Percentiles rank a stretch among this genome's conserved stretches.
Conservation (phyloP, 768 basidiomycete genomes). For the Calocybe gangraenosa region DNA sequence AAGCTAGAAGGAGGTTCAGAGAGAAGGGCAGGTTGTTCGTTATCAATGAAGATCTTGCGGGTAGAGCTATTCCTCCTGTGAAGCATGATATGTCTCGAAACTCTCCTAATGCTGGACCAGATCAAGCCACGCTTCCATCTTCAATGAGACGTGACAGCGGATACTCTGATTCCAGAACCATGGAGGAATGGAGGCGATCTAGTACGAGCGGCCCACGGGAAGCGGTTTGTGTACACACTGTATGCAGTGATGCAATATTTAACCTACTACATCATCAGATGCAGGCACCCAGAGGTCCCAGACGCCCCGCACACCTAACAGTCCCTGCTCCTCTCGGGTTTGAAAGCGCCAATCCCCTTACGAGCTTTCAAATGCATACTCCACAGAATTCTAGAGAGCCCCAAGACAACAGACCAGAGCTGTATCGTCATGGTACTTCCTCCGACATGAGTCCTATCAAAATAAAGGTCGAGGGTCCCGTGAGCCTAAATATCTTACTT, state of each 20-base stretch:
- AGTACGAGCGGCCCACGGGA: conserved; percentile 11
- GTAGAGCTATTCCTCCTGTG: conserved; percentile 23
- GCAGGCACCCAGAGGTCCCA: conserved; percentile 7
- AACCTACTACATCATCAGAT: too few relatives aligned
- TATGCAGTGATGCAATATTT: too few relatives aligned
- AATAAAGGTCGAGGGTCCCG: conserved; percentile 19
- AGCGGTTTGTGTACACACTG: conserved; percentile 8
- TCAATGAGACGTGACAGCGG: neutral
- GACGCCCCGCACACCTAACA: conserved; percentile 17
- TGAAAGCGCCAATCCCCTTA: neutral
- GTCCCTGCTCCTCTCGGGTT: conserved; percentile 17
- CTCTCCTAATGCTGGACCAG: conserved; percentile 6
- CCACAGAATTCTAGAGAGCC: neutral
- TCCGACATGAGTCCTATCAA: conserved; percentile 12
- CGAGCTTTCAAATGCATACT: neutral
- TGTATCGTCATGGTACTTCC: conserved; percentile 4
- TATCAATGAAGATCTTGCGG: conserved; percentile 37
- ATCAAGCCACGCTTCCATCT: conserved; percentile 1
- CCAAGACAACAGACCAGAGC: neutral
- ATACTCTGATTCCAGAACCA: conserved; percentile 13
- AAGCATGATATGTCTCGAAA: conserved; percentile 1
- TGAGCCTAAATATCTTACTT: conserved; percentile 2
- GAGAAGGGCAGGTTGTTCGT: conserved; percentile 29
- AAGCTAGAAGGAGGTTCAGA: conserved; percentile 16
- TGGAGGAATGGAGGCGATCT: conserved; percentile 19